A percentile compares a stretch with the other conserved stretches of the same genome.
phyloP scores from a whole-genome alignment of 805 yeast species.

The Ogataea nitratoaversa region DNA sequence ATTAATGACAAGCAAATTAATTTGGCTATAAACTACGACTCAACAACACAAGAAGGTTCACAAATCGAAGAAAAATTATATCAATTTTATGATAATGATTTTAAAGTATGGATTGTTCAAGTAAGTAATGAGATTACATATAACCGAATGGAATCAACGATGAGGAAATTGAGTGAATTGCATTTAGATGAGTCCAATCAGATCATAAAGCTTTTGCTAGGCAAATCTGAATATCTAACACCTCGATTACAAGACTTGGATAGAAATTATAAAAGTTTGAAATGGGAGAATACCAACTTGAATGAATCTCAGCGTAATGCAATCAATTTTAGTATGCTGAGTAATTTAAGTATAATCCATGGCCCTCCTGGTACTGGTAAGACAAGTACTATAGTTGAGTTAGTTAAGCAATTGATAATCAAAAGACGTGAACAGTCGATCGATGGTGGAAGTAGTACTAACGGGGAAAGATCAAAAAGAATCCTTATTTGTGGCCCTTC shows the following conservation, averaged over 20 bases:
- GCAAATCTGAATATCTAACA: conserved; percentile 33
- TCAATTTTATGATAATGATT: conserved; percentile 38
- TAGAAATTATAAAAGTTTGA: conserved; percentile 12
- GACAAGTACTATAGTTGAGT: conserved; percentile 80
- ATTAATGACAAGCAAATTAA: conserved; percentile 43
- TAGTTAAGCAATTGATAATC: conserved; percentile 65
- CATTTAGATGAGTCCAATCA: conserved; percentile 29
- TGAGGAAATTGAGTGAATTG: conserved; percentile 59
- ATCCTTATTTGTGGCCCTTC: conserved; percentile 93
- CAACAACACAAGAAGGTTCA: conserved; percentile 20
- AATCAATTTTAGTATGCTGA: conserved; percentile 60
- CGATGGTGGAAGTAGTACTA: conserved; percentile 1
- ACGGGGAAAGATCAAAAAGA: conserved; percentile 26
- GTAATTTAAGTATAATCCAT: conserved; percentile 54
- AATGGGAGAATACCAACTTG: conserved; percentile 41
- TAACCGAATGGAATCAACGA: conserved; percentile 72
- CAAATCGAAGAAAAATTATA: conserved; percentile 49
- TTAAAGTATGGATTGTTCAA: conserved; percentile 63
- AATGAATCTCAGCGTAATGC: conserved; percentile 75
- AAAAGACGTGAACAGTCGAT: conserved; percentile 18
- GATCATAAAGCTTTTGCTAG: conserved; percentile 45
- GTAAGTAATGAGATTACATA: conserved; percentile 66
- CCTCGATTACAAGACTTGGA: conserved; percentile 16
- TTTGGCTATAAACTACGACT: conserved; percentile 56
- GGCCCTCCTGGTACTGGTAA: conserved; percentile 87